Conservation (phyloP, 805 yeast species). For the Zygotorulaspora florentina region DNA sequence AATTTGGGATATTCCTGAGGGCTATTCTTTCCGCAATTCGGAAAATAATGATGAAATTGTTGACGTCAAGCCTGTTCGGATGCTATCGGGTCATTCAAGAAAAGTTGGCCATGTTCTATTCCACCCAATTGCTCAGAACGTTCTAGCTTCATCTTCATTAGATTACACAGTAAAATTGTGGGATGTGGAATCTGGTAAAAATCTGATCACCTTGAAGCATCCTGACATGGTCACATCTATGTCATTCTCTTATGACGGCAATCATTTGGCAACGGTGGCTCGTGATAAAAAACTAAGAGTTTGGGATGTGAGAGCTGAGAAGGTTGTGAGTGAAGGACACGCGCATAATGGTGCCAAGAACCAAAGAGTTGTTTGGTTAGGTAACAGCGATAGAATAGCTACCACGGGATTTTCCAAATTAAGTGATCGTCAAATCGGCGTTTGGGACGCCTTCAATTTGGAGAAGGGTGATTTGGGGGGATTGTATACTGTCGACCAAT, state of each 20-base stretch:
- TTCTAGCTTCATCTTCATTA: constrained; percentile 84
- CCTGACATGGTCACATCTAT: constrained; percentile 91
- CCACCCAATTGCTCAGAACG: constrained; percentile 84
- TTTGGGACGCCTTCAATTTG: constrained; percentile 81
- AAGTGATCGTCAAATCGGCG: constrained; percentile 91
- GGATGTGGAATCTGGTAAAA: constrained; percentile 76
- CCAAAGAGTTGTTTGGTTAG: constrained; percentile 85
- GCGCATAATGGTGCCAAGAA: constrained; percentile 94
- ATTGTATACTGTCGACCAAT: constrained; percentile 77
- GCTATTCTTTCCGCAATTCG: constrained; percentile 65
- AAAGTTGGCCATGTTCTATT: constrained; percentile 90
- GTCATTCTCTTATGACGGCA: constrained; percentile 86
- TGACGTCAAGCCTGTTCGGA: constrained; percentile 68
- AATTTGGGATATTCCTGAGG: constrained; percentile 83
- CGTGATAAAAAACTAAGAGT: constrained; percentile 87
- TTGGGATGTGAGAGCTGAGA: constrained; percentile 82
- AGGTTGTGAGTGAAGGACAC: constrained; percentile 73
- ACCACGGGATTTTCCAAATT: constrained; percentile 93
- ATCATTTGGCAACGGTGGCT: constrained; percentile 78
- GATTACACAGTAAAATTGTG: constrained; percentile 91
- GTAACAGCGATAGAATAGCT: constrained; percentile 74
- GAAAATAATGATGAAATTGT: constrained; percentile 53
- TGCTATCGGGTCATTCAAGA: constrained; percentile 79
- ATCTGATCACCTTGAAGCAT: constrained; percentile 70
- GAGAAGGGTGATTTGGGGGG: constrained; percentile 86